Evolutionary conservation across 2,329 filamentous ascomycete genomes (phyloP).

Genomic region (Penicillium sp.): DNA sequence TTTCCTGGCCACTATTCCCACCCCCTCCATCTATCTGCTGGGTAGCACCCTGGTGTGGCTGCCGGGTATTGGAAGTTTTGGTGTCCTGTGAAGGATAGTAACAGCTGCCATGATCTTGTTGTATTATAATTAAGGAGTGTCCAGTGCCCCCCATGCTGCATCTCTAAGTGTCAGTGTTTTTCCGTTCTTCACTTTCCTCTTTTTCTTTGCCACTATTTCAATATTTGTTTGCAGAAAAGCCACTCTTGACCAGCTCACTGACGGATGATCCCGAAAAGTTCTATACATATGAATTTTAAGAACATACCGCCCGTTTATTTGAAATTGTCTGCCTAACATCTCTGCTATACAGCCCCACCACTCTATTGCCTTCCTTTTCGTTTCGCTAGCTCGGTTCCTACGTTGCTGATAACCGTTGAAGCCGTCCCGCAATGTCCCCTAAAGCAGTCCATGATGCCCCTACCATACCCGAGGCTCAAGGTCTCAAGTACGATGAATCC

Average conservation of each 20-base stretch:
- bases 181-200: constrained; percentile 5
- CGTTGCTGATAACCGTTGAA: neutral
- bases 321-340: neutral
- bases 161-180: constrained; percentile 7
- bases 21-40: constrained; percentile 1
- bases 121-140: constrained; percentile 20
- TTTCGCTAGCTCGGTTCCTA: neutral
- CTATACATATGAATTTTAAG: constrained; percentile 3
- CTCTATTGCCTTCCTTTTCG: neutral
- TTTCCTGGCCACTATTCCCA: constrained; percentile 12
- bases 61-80: constrained; percentile 23
- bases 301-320: neutral
- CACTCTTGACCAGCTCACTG: neutral
- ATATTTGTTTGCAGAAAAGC: neutral
- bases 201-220: neutral
- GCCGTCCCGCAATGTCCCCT: constrained; percentile 27
- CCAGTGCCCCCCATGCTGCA: neutral
- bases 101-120: constrained; percentile 10
- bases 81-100: constrained; percentile 7
- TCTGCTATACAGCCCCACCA: neutral
- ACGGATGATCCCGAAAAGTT: neutral
- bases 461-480: constrained; percentile 37
- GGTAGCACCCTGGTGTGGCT: constrained; percentile 22
- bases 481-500: constrained; percentile 41
- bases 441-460: constrained; percentile 24